phyloP scores from a whole-genome alignment of 2,329 filamentous ascomycete genomes.

The Rachicladosporium sp. region DNA sequence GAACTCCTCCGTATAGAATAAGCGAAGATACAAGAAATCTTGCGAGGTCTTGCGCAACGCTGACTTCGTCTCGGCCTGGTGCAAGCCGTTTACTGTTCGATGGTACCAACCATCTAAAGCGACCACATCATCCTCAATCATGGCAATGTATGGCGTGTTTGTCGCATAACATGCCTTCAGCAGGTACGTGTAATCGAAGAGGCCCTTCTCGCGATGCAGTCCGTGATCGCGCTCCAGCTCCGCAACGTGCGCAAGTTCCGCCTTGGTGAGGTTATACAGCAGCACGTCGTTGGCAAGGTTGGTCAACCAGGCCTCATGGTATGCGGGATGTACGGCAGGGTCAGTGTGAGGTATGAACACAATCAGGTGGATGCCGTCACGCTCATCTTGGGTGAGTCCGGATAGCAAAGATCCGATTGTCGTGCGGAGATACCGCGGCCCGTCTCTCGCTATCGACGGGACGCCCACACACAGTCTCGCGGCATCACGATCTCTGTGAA shows the following conservation, averaged over 20 bases:
- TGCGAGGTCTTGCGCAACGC: not conserved
- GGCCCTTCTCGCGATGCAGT: slow-evolving; percentile 27
- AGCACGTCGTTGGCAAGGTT: slow-evolving; percentile 30
- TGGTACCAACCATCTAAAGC: slow-evolving; percentile 37
- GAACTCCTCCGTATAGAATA: slow-evolving; percentile 36
- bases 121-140: slow-evolving; percentile 37
- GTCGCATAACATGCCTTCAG: slow-evolving; percentile 28
- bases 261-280: slow-evolving; percentile 26
- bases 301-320: slow-evolving; percentile 29
- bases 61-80: slow-evolving; percentile 12
- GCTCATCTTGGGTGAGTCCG: slow-evolving; percentile 29
- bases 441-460: slow-evolving; percentile 29
- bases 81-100: slow-evolving; percentile 26
- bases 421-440: slow-evolving; percentile 29
- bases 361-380: slow-evolving; percentile 29
- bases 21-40: slow-evolving; percentile 30
- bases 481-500: too few relatives aligned
- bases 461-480: slow-evolving; percentile 32
- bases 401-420: slow-evolving; percentile 33
- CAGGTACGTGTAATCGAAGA: slow-evolving; percentile 34
- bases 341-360: slow-evolving; percentile 33
- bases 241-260: slow-evolving; percentile 23
- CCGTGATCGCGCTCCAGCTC: slow-evolving; percentile 21
- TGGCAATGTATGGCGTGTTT: slow-evolving; percentile 28
- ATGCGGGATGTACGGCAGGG: slow-evolving; percentile 29